Evolutionary conservation across 2,329 filamentous ascomycete genomes (phyloP), one percentile per base, ranked within the genome.

Genomic region (Penicillium freii): DNA sequence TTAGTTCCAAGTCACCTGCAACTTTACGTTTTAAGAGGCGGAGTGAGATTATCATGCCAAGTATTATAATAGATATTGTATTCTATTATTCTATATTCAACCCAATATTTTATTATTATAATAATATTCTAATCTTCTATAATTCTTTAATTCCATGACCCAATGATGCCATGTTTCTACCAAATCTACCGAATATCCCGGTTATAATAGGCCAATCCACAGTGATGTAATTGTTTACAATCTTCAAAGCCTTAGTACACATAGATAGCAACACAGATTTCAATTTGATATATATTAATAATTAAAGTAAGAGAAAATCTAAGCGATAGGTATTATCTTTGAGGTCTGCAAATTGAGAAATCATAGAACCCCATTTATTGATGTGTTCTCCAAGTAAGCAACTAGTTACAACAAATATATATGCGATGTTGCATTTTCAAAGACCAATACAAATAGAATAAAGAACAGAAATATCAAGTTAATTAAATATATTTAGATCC

Each of bases 141-240:
- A 5, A n/a, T n/a, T n/a, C n/a, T n/a, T n/a, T n/a, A n/a, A 21
- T 33, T 17, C 44, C 15, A 33, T 21, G 19, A 33, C 4, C 27
- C 11, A 8, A 15, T 33, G 42, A 25, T n/a, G 17, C 31, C 8
- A n/a, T 6, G 11, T 23, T 34, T 23, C 29, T 15, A 21, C 21
- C 21, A 21, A 21, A 2, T 21, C 21, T 21, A 33, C 19, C 15
- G 9, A 46, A 23, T 33, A 33, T 46, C 19, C 44, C 29, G 2
- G 10, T 46, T 21, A 46, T 36, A 19, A 29, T 15, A 25, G 19
- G 19, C 9, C 31, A 51, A 25, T 43, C 49, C 49, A 50, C 38
- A 43, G 38, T 51, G 49, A 51, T 51, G 49, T 51, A 43, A 51
- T 44, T 43, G 49, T 44, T 51, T 43, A 43, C 19, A 27, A 38